phyloP scores from a whole-genome alignment of 108 stramenopile species.

The Bacterosira constricta region DNA sequence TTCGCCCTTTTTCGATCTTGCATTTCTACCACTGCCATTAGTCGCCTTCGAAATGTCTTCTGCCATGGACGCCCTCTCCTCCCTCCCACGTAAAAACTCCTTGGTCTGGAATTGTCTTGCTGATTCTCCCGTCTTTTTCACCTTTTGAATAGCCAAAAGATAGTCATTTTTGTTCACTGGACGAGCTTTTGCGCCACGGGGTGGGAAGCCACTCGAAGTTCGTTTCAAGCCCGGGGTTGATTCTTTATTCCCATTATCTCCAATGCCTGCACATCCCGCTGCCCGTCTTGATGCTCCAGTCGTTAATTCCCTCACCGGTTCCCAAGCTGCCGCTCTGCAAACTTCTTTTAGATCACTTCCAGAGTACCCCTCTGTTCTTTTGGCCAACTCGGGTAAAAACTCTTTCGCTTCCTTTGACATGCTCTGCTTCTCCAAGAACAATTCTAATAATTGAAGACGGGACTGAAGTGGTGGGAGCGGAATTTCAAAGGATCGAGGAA shows the following conservation, averaged over 20 bases:
- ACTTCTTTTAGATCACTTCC: slow-evolving; percentile 97
- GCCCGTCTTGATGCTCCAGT: slow-evolving; percentile 63
- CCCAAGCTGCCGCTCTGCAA: slow-evolving; percentile 91
- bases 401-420: slow-evolving; percentile 45
- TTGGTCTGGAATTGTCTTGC: slow-evolving; percentile 55
- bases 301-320: slow-evolving; percentile 81
- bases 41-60: slow-evolving; percentile 25
- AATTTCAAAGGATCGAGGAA: slow-evolving; percentile 91
- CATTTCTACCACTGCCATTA: neutral
- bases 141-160: slow-evolving; percentile 67
- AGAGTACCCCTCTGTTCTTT: slow-evolving; percentile 78
- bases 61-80: slow-evolving; percentile 26
- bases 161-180: slow-evolving; percentile 72
- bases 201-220: slow-evolving; percentile 44
- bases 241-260: neutral
- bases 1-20: neutral
- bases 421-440: slow-evolving; percentile 72
- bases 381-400: slow-evolving; percentile 72
- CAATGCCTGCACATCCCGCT: slow-evolving; percentile 32
- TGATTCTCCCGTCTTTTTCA: slow-evolving; percentile 78
- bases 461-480: slow-evolving; percentile 69
- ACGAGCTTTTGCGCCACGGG: slow-evolving; percentile 54
- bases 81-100: slow-evolving; percentile 41
- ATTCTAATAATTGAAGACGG: slow-evolving; percentile 78
- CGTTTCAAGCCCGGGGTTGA: slow-evolving; percentile 5